phyloP scores from a whole-genome alignment of 768 basidiomycete species.

The Mycena galopus region DNA sequence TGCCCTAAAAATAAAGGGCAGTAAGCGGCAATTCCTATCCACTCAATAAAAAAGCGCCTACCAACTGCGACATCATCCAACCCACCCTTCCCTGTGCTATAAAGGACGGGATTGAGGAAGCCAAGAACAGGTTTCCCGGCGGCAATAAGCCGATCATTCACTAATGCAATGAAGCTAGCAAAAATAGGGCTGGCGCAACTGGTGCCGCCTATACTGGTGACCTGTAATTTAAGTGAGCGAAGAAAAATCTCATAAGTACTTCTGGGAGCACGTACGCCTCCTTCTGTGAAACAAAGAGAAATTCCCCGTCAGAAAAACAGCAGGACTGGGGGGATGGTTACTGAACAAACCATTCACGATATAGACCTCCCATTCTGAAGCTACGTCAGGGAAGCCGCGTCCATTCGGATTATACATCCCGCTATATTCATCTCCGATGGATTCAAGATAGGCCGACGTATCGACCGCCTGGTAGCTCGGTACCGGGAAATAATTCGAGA shows the following conservation, averaged over 20 bases:
- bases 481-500: constrained; percentile 22
- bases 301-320: constrained; percentile 1
- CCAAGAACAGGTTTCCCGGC: constrained; percentile 15
- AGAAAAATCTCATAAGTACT: constrained; percentile 6
- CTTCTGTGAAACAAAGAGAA: constrained; percentile 5
- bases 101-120: constrained; percentile 18
- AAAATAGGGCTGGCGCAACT: constrained; percentile 27
- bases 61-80: constrained; percentile 19
- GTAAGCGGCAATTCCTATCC: constrained; percentile 4
- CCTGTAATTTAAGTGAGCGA: constrained; percentile 8
- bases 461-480: constrained; percentile 22
- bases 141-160: constrained; percentile 24
- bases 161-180: constrained; percentile 22
- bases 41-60: constrained; percentile 5
- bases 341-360: constrained; percentile 24
- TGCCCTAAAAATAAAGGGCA: constrained; percentile 16
- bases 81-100: constrained; percentile 15
- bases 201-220: constrained; percentile 23
- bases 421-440: constrained; percentile 6
- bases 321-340: not conserved
- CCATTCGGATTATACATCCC: constrained; percentile 22
- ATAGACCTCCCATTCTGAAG: constrained; percentile 23
- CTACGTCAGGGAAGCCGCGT: constrained; percentile 26
- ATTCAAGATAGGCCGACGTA: constrained; percentile 8
- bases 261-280: constrained; percentile 17